Evolutionary conservation across 768 basidiomycete species (phyloP), one percentile per base, ranked within the genome.

Genomic region (Termitomyces sp.): DNA sequence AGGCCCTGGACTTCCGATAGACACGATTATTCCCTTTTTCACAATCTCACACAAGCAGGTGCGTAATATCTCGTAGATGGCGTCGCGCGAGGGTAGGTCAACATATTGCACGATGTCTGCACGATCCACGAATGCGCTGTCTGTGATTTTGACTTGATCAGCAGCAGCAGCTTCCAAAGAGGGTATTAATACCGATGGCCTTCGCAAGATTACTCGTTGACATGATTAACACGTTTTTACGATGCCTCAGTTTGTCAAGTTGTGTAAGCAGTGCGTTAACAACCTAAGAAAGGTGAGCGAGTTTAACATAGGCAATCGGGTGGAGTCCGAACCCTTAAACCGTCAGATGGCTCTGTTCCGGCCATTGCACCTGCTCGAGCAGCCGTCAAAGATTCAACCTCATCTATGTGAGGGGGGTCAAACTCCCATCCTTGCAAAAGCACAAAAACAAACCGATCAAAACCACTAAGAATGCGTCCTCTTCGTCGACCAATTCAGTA

Each of bases 211-310:
- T 99, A 55, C 94, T 96, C 0, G 97, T 99, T 5, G 97, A 87
- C 86, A 99, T 90, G 23, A 99, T 88, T 23, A 98, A 75, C 2
- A 95, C 94, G 66, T 99, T 99, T 73, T 91, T 96, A 49, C 84
- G 82, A 61, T 92, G 88, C 67, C 90, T 93, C 17, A 99, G 76
- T 70, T 94, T 97, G 75, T 99, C 97, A 7, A 99, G 80, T 72
- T 98, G 96, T 0, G 97, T 98, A 9, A 99, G 77, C 3, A 99
- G 82, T 0, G 97, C 97, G 68, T 98, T 98, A 43, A 99, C 97
- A 17, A 98, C 96, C 94, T 98, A 65, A 7, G 30, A 17, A 19
- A 27, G 12, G 52, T 27, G 25, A 34, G 30, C 4, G 2, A n/a
- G 46, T 16, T 23, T 35, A 21, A 12, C 23, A 46, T n/a, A 52